Conservation (phyloP, 306 rosid genomes). For the Vigna unguiculata region DNA sequence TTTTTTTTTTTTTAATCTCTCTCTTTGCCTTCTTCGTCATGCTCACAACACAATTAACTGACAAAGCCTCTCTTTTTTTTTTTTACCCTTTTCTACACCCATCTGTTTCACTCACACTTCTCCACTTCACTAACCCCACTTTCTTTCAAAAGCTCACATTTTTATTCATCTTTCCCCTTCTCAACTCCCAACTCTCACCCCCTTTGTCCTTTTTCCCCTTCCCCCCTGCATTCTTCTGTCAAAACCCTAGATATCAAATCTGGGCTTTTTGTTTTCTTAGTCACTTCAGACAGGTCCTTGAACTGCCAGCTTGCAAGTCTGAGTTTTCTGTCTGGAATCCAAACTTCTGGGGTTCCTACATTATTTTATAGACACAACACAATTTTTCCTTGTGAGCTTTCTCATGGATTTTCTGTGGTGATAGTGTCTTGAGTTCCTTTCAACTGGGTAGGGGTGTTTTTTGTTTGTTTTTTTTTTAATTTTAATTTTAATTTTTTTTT, state of each 20-base stretch:
- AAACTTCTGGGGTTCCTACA: constrained; percentile 56
- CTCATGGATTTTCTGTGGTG: constrained; percentile 35
- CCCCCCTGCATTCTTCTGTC: constrained; percentile 60
- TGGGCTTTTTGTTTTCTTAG: constrained; percentile 72
- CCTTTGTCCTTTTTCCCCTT: constrained; percentile 39
- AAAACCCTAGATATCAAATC: constrained; percentile 95
- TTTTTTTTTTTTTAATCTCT: constrained; percentile 13
- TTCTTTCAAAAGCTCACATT: constrained; percentile 49
- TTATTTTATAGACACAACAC: constrained; percentile 26
- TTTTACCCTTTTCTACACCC: constrained; percentile 20
- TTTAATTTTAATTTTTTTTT: too few relatives aligned
- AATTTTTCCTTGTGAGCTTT: constrained; percentile 27
- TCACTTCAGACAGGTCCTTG: constrained; percentile 44
- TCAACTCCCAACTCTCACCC: constrained; percentile 48
- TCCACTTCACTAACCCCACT: constrained; percentile 41
- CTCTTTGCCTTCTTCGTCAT: constrained; percentile 30
- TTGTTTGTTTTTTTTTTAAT: too few relatives aligned
- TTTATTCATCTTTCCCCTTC: constrained; percentile 33
- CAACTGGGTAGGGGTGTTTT: constrained; percentile 9
- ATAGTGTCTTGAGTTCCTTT: constrained; percentile 47
- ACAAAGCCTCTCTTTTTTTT: constrained; percentile 22
- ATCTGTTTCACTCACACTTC: constrained; percentile 45
- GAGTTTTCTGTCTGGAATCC: constrained; percentile 42
- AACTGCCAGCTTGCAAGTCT: constrained; percentile 35
- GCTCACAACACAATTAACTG: constrained; percentile 18